phyloP scores from a whole-genome alignment of 1,284 basidiomycete species.

The Wolfiporia cocos region DNA sequence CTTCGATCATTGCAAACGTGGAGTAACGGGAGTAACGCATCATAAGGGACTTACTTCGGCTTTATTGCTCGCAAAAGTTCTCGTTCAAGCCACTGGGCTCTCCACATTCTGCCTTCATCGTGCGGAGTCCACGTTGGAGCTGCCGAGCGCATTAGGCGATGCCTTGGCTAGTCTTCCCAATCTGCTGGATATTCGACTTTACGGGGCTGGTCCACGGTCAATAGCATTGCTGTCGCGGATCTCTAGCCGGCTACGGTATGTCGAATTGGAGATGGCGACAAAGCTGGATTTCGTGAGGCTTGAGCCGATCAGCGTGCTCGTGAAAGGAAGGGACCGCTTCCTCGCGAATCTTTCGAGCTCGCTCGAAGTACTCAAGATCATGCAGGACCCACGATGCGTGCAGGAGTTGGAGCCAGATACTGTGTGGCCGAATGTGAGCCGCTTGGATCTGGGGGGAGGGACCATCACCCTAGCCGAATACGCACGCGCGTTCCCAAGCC shows the following conservation, averaged over 20 bases:
- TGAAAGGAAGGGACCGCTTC: neutral
- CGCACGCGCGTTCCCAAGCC: neutral
- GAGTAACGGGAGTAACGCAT: neutral
- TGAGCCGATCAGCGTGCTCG: neutral
- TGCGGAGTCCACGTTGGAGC: slow-evolving; percentile 1
- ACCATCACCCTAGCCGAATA: neutral
- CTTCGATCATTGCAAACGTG: neutral
- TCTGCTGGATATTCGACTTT: slow-evolving; percentile 3
- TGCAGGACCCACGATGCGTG: neutral
- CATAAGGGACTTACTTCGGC: neutral
- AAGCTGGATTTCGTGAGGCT: neutral
- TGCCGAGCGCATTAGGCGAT: neutral
- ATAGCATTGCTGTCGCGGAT: neutral
- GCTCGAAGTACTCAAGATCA: neutral
- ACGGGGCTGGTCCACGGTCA: neutral
- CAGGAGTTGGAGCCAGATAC: neutral
- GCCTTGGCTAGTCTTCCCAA: neutral
- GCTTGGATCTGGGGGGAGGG: neutral
- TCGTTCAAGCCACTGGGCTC: neutral
- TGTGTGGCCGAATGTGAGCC: neutral
- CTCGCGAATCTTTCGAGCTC: neutral
- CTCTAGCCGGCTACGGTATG: neutral
- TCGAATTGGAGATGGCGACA: neutral
- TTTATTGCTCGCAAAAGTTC: neutral
- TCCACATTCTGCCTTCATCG: neutral